Base-by-base conservation (phyloP, 2,329 filamentous ascomycete species). In the Fusarium austroafricanum region DNA sequence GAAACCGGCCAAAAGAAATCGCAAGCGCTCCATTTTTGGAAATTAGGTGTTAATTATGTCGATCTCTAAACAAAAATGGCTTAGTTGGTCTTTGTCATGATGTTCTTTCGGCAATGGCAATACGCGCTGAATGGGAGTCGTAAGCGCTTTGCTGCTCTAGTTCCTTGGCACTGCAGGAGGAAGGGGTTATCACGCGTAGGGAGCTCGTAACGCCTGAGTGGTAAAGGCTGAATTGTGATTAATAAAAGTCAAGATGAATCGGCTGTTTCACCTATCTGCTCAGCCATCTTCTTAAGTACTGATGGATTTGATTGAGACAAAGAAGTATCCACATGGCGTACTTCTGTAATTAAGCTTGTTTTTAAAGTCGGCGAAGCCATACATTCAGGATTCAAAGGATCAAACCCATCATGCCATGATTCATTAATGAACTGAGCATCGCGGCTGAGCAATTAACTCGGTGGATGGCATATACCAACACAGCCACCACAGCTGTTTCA, bases 81-180 rank as follows among this genome's bases (percentile, higher is more conserved):
- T 10, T 33, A 33, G 31, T 33, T 5, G 12, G 14, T 7, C 14
- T 33, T 31, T 17, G 31, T 17, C 14, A 8, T 17, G 31, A 17
- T 3, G 14, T 33, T 33, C 31, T 20, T 20, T 35, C 14, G 38
- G 38, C 11, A 26, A 43, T 37, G 38, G 38, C 11, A 26, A 43
- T 37, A 56, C 46, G 29, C 46, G 28, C 29, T 33, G n/a, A 3
- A 12, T 11, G 46, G 6, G 31, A 43, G 38, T 53, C 29, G 31
- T 29, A 53, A 51, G 40, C 42, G 57, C 57, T 37, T 42, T 26
- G 28, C 5, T 20, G 10, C 17, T 33, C 39, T 45, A 52, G 51
- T 35, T 37, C 20, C 61, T 62, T 65, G 61, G 61, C 61, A 52
- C 20, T 28, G 26, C 14, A 29, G 31, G 26, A 20, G 20, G 43